Conservation (phyloP, 805 yeast genomes). For the Wickerhamomyces silvicola region DNA sequence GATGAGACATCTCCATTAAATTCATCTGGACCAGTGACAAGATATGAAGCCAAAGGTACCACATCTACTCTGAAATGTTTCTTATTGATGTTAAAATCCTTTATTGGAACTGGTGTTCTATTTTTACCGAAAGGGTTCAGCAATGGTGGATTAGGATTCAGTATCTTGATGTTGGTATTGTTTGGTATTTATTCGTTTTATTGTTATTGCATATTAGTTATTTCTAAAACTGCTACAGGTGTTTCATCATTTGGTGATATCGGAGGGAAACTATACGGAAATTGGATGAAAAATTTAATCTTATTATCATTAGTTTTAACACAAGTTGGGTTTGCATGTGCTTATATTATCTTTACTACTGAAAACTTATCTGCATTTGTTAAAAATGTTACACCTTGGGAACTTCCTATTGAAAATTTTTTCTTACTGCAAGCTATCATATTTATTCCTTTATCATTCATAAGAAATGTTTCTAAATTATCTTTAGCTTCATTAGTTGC, state of each 20-base stretch:
- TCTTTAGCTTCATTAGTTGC: constrained; percentile 70
- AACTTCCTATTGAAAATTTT: constrained; percentile 36
- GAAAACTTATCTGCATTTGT: constrained; percentile 64
- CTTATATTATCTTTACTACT: constrained; percentile 74
- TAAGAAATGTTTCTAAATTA: constrained; percentile 70
- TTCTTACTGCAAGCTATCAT: constrained; percentile 50
- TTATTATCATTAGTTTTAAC: constrained; percentile 59
- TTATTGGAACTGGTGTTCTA: constrained; percentile 71
- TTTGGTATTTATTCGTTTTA: constrained; percentile 71
- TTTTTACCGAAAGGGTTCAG: constrained; percentile 65
- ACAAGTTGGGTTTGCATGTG: constrained; percentile 76
- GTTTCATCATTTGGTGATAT: constrained; percentile 79
- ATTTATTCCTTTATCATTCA: constrained; percentile 62
- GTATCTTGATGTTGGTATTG: constrained; percentile 41
- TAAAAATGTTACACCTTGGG: constrained; percentile 38
- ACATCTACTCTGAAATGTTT: constrained; percentile 72
- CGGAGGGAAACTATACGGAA: constrained; percentile 58
- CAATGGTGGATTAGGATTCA: constrained; percentile 67
- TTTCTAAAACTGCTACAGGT: constrained; percentile 49
- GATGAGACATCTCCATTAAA: constrained; percentile 25
- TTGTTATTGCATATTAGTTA: constrained; percentile 65
- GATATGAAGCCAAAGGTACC: constrained; percentile 43
- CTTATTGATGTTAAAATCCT: constrained; percentile 63
- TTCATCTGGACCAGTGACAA: constrained; percentile 5
- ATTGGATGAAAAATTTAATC: constrained; percentile 57